Conservation (phyloP, 2,329 filamentous ascomycete species). For the Talaromyces rugulosus region DNA sequence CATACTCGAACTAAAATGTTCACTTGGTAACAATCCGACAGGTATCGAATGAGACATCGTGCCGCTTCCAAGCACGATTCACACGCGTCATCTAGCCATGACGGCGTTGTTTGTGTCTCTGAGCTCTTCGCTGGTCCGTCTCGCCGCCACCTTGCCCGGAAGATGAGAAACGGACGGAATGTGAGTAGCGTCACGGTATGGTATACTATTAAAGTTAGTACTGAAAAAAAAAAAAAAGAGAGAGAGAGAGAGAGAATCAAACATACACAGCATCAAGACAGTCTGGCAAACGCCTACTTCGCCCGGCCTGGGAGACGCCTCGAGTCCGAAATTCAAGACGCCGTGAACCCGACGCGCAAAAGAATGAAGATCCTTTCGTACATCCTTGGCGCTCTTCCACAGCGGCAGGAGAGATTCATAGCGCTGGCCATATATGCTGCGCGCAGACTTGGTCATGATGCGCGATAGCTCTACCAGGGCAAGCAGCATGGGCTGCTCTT, state of each 20-base stretch:
- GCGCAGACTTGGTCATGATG: slow-evolving; percentile 38
- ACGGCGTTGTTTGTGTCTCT: slow-evolving; percentile 21
- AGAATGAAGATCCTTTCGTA: slow-evolving; percentile 26
- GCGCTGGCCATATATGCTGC: slow-evolving; percentile 38
- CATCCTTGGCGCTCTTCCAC: slow-evolving; percentile 32
- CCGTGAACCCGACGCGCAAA: slow-evolving; percentile 25
- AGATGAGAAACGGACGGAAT: slow-evolving; percentile 43
- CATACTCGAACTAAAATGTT: slow-evolving; percentile 39
- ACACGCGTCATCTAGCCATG: slow-evolving; percentile 44
- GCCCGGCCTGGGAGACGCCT: slow-evolving; percentile 33
- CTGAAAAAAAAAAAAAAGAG: not conserved
- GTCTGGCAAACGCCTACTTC: slow-evolving; percentile 39
- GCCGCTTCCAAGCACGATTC: slow-evolving; percentile 40
- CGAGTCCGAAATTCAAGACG: slow-evolving; percentile 30
- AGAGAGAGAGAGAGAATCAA: not conserved
- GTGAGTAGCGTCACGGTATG: slow-evolving; percentile 41
- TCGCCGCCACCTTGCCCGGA: slow-evolving; percentile 39
- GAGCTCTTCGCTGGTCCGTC: slow-evolving; percentile 16
- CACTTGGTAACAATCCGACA: slow-evolving; percentile 36
- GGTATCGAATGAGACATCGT: slow-evolving; percentile 37
- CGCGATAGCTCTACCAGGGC: slow-evolving; percentile 35
- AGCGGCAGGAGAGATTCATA: slow-evolving; percentile 38
- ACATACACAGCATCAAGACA: slow-evolving; percentile 38
- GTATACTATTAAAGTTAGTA: slow-evolving; percentile 31
- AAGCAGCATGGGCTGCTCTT: slow-evolving; percentile 35